Conservation (phyloP, 805 yeast genomes). For the Kodamaea nitidulidarum region DNA sequence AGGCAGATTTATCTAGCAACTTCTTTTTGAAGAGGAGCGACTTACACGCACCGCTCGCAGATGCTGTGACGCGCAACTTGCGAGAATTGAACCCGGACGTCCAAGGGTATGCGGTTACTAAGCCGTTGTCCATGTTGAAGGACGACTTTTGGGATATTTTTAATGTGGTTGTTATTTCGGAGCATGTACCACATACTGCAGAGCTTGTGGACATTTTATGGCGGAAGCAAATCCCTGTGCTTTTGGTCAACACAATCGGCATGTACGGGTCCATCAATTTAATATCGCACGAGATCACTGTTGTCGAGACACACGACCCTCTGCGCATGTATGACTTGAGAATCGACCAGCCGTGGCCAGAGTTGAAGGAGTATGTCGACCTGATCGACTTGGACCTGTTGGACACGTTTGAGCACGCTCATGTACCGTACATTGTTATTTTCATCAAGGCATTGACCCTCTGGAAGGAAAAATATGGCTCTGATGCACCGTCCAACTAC, state of each 20-base stretch:
- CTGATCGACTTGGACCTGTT: conserved; percentile 45
- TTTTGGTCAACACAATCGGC: conserved; percentile 52
- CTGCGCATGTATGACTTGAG: conserved; percentile 61
- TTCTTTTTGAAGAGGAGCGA: conserved; percentile 54
- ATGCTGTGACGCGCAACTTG: conserved; percentile 37
- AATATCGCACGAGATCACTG: conserved; percentile 53
- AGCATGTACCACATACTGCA: conserved; percentile 21
- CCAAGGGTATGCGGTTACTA: conserved; percentile 26
- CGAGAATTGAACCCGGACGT: conserved; percentile 62
- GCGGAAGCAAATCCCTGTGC: conserved; percentile 48
- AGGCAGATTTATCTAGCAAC: conserved; percentile 49
- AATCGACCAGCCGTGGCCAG: conserved; percentile 69
- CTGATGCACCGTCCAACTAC: conserved; percentile 33
- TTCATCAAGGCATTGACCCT: conserved; percentile 49
- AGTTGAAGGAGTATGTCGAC: conserved; percentile 48
- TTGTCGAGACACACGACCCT: conserved; percentile 71
- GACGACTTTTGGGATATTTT: conserved; percentile 46
- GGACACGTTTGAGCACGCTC: conserved; percentile 46
- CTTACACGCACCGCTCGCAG: conserved; percentile 40
- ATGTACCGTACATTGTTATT: conserved; percentile 67
- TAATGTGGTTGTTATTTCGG: conserved; percentile 45
- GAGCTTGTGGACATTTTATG: conserved; percentile 37
- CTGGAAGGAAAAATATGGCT: conserved; percentile 34
- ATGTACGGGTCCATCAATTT: conserved; percentile 61
- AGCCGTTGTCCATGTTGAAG: conserved; percentile 13